A percentile compares a stretch with the other conserved stretches of the same genome.
Evolutionary conservation across 164 flowering plant species (phyloP).

Genomic region (Amborella trichopoda): DNA sequence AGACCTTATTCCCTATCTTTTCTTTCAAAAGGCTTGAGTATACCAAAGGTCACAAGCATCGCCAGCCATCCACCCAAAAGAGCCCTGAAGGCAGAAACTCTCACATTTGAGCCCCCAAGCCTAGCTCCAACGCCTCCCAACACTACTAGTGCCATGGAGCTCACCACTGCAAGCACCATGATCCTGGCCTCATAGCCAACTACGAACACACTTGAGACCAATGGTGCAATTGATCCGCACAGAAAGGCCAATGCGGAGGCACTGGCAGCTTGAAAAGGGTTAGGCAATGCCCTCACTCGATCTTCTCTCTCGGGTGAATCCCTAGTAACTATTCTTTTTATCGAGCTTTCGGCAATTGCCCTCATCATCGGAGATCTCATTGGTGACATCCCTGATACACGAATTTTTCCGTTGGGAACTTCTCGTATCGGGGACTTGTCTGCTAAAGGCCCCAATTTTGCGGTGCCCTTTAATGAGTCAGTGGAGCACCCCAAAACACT

Average conservation of each 20-base stretch:
- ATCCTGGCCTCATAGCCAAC: conserved; percentile 9
- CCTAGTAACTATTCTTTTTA: no score
- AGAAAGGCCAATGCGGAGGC: conserved; percentile 44
- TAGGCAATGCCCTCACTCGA: conserved; percentile 16
- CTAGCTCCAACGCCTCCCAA: conserved; percentile 40
- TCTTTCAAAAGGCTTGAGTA: conserved; percentile 20
- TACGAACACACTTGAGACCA: conserved; percentile 19
- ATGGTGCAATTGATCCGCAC: conserved; percentile 33
- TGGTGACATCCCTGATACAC: conserved; percentile 5
- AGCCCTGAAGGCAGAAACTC: conserved; percentile 28
- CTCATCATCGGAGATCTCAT: conserved; percentile 17
- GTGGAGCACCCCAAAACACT: neutral
- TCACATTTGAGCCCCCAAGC: conserved; percentile 33
- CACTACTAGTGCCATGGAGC: conserved; percentile 27
- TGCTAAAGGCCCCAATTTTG: neutral
- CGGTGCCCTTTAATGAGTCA: neutral
- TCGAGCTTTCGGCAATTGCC: conserved; percentile 7
- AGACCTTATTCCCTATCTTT: neutral
- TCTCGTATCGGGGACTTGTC: neutral
- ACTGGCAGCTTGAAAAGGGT: conserved; percentile 33
- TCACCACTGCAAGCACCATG: conserved; percentile 15
- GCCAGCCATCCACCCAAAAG: conserved; percentile 51
- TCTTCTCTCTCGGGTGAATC: neutral
- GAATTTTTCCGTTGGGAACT: neutral
- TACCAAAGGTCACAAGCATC: conserved; percentile 42